These are phyloP conservation scores for Kwoniella botswanensis DNA, from an alignment of 768 basidiomycete genomes.

Conservation along the genomic window DNA sequence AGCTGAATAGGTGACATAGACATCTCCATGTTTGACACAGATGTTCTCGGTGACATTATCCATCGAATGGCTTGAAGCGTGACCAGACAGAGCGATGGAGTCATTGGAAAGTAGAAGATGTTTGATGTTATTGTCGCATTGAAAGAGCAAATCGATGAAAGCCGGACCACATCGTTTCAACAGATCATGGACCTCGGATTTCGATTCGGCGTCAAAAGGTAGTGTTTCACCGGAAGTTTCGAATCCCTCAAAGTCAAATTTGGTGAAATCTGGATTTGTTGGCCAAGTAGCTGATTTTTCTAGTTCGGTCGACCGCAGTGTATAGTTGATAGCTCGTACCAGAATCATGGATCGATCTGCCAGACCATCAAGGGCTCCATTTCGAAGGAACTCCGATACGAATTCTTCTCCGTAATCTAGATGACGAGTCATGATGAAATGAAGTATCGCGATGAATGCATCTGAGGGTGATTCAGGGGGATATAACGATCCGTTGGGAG, in stretches of 20 bases:
- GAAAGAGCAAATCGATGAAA: conserved; percentile 65
- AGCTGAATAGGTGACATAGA: conserved; percentile 67
- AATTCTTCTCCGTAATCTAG: conserved; percentile 84
- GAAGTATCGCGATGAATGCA: conserved; percentile 75
- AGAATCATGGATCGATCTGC: conserved; percentile 77
- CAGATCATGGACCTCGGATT: conserved; percentile 74
- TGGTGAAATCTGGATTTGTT: conserved; percentile 70
- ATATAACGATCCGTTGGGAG: conserved; percentile 71
- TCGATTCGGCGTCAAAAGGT: conserved; percentile 65
- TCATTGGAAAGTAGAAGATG: conserved; percentile 78
- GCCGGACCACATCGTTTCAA: conserved; percentile 69
- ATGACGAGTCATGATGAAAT: conserved; percentile 81
- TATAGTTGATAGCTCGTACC: conserved; percentile 75
- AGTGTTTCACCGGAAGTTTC: conserved; percentile 65
- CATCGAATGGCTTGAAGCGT: conserved; percentile 66
- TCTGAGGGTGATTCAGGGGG: conserved; percentile 80
- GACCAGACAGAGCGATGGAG: conserved; percentile 67
- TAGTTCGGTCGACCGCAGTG: conserved; percentile 72
- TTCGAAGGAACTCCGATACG: conserved; percentile 79
- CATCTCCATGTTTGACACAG: conserved; percentile 67
- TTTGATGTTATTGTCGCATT: conserved; percentile 71
- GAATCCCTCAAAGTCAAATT: conserved; percentile 67
- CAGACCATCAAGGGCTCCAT: conserved; percentile 61
- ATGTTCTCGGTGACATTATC: conserved; percentile 67
- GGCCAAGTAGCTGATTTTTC: conserved; percentile 82